These are phyloP conservation scores for Aspergillus sp. DNA, from an alignment of 2,329 filamentous ascomycete genomes.

Conservation along the genomic window DNA sequence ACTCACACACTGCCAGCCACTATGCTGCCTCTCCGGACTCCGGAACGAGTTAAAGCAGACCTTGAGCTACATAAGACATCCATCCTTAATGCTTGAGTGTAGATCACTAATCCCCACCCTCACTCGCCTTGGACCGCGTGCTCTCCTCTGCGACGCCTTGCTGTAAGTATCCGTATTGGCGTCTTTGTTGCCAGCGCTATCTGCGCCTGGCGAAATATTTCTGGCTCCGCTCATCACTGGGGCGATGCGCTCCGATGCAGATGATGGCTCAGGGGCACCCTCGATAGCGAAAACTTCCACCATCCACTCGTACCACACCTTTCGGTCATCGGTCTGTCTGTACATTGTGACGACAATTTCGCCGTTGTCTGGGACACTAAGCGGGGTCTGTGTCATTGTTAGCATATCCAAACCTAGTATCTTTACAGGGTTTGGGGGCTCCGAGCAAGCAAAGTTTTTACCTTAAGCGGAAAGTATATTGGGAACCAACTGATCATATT, in stretches of 20 bases:
- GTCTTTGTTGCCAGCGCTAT: slow-evolving; percentile 23
- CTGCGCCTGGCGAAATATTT: slow-evolving; percentile 24
- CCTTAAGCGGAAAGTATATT: slow-evolving; percentile 95
- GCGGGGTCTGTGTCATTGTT: slow-evolving; percentile 62
- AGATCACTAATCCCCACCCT: slow-evolving; percentile 47
- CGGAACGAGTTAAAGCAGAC: slow-evolving; percentile 6
- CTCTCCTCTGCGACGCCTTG: slow-evolving; percentile 13
- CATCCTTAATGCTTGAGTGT: slow-evolving; percentile 51
- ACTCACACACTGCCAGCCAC: neutral
- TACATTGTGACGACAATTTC: slow-evolving; percentile 93
- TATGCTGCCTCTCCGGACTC: neutral
- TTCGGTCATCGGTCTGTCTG: slow-evolving; percentile 90
- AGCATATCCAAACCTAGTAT: neutral
- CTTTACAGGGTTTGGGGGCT: neutral
- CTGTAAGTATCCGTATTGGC: slow-evolving; percentile 5
- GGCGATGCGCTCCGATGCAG: slow-evolving; percentile 15
- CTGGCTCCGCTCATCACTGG: slow-evolving; percentile 34
- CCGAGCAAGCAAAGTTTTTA: slow-evolving; percentile 43
- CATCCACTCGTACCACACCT: slow-evolving; percentile 99
- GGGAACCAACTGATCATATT: slow-evolving; percentile 99
- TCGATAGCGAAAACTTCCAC: slow-evolving; percentile 71
- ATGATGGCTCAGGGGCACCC: slow-evolving; percentile 16
- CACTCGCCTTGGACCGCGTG: slow-evolving; percentile 26
- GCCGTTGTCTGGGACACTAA: slow-evolving; percentile 79
- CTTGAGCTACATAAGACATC: slow-evolving; percentile 47